A percentile compares a stretch with the other conserved stretches of the same genome.
These are phyloP conservation scores for Exophiala bonariae DNA, from an alignment of 2,329 filamentous ascomycete species.

Conservation along the genomic window DNA sequence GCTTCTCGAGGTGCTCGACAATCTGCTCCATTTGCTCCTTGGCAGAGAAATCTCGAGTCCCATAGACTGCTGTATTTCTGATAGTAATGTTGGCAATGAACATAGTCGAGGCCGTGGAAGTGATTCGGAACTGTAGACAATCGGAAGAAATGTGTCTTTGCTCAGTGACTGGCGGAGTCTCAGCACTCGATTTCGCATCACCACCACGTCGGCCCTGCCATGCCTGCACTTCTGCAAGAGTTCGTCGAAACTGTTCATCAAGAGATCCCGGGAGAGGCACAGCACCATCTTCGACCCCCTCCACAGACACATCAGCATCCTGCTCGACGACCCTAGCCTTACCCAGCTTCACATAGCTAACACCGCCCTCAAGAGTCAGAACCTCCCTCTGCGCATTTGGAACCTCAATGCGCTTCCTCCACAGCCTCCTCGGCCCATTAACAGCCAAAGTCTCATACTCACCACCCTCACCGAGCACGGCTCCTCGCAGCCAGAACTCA, in stretches of 20 bases:
- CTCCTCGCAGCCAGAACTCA: slow-evolving; percentile 60
- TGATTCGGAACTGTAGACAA: slow-evolving; percentile 10
- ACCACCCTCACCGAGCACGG: slow-evolving; percentile 85
- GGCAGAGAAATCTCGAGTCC: not conserved
- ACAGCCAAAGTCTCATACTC: slow-evolving; percentile 94
- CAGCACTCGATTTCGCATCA: no score
- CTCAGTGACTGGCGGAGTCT: no score
- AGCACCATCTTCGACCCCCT: slow-evolving; percentile 1
- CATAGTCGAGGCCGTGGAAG: slow-evolving; percentile 8
- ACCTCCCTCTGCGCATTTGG: slow-evolving; percentile 53
- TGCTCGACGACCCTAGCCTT: slow-evolving; percentile 57
- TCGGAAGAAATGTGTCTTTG: not conserved
- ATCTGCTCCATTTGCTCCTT: slow-evolving; percentile 19
- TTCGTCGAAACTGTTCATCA: no score
- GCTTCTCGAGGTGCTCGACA: slow-evolving; percentile 4
- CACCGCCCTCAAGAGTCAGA: slow-evolving; percentile 72
- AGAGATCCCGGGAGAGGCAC: no score
- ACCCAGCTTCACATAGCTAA: slow-evolving; percentile 67
- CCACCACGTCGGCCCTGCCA: no score
- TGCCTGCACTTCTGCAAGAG: no score
- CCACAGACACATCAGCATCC: slow-evolving; percentile 14
- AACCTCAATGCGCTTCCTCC: slow-evolving; percentile 69
- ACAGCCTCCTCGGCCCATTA: slow-evolving; percentile 72
- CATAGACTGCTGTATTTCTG: no score
- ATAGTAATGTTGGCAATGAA: slow-evolving; percentile 16